Evolutionary conservation across 305 asterid species (phyloP).

Genomic region (Petunia hybrid): DNA sequence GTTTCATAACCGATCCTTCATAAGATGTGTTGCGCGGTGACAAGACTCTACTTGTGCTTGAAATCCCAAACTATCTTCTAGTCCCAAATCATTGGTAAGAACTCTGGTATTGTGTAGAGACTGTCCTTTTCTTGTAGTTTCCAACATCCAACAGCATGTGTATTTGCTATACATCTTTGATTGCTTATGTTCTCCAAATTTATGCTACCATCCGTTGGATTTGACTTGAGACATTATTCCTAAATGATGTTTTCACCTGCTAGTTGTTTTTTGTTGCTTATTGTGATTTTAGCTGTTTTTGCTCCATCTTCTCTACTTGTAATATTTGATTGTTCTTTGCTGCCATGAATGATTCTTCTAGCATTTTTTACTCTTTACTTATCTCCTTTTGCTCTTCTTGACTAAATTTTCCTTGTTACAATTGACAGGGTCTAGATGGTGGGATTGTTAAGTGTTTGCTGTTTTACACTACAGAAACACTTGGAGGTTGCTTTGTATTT

Average conservation of each 20-base stretch:
- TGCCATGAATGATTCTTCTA: neutral
- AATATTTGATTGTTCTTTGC: neutral
- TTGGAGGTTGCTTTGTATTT: neutral
- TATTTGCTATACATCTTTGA: neutral
- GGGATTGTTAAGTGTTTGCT: slow-evolving; percentile 29
- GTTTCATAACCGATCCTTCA: neutral
- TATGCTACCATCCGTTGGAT: neutral
- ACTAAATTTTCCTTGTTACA: slow-evolving; percentile 16
- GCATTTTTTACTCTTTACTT: neutral
- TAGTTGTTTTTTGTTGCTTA: neutral
- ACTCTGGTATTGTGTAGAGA: neutral
- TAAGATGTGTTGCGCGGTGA: neutral
- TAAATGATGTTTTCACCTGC: neutral
- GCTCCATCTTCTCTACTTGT: neutral
- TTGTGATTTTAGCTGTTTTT: neutral
- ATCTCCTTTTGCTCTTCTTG: neutral
- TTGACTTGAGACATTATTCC: neutral
- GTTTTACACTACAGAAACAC: neutral
- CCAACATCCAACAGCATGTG: neutral
- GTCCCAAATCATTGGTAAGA: neutral
- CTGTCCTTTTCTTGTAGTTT: neutral
- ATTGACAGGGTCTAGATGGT: slow-evolving; percentile 48
- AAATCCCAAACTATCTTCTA: neutral
- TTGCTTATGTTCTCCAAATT: neutral
- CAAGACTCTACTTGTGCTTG: neutral